Percentiles rank a stretch among this genome's conserved stretches.
phyloP scores from a whole-genome alignment of 306 rosid species.

The Vachellia collinsii region DNA sequence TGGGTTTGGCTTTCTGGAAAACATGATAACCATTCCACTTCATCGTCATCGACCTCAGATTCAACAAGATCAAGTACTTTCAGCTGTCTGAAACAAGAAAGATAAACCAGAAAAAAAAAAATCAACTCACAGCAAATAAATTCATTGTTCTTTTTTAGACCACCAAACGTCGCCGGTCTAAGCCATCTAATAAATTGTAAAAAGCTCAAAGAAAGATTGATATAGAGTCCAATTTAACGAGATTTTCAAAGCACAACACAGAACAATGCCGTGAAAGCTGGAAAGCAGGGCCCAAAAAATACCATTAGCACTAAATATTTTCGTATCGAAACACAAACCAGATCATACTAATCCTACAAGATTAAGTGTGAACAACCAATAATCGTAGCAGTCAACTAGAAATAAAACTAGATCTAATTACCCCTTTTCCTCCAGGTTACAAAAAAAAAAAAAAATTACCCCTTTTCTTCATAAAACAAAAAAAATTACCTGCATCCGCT shows the following conservation, averaged over 20 bases:
- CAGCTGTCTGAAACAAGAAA: conserved; percentile 58
- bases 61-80: conserved; percentile 86
- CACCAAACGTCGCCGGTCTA: not conserved
- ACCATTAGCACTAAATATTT: conserved; percentile 19
- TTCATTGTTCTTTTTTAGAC: not conserved
- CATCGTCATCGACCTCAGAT: conserved; percentile 61
- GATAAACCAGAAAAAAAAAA: not conserved
- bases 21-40: conserved; percentile 72
- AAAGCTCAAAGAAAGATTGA: conserved; percentile 9
- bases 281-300: not conserved
- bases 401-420: conserved; percentile 23
- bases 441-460: not conserved
- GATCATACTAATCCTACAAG: conserved; percentile 32
- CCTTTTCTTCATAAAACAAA: not conserved
- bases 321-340: conserved; percentile 16
- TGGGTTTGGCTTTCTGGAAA: conserved; percentile 64
- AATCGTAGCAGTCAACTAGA: not conserved
- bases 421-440: not conserved
- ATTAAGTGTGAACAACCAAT: not conserved
- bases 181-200: not conserved
- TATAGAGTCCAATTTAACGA: not conserved
- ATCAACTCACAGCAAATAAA: not conserved
- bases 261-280: conserved; percentile 16
- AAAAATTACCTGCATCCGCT: conserved; percentile 61
- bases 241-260: not conserved